Evolutionary conservation across 805 yeast genomes (phyloP), one percentile per base, ranked within the genome.

Genomic region (Pichia ethanolica): DNA sequence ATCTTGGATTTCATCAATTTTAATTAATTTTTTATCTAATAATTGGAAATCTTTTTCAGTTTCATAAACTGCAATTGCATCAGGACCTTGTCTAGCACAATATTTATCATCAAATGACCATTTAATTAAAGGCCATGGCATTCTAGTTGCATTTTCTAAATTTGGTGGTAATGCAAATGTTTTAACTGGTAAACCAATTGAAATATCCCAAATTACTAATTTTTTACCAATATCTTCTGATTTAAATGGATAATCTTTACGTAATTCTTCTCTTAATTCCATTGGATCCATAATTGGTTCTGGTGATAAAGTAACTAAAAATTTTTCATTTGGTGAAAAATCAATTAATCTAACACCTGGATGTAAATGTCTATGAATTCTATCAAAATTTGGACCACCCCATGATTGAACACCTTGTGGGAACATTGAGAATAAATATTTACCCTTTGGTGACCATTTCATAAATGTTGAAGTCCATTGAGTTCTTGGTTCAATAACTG

Each of bases 101-200:
- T 82, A 93, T 68, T 80, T 82, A 70, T 88, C 96, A 70, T 93
- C 95, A 61, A 72, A 75, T 42, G 97, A 88, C 98, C 98, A 93
- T 71, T 89, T 89, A 67, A 93, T 83, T 61, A 91, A 79, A 44
- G 99, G 99, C 99, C 99, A 93, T 53, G 85, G 81, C 82, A 82
- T 79, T 52, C 76, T 80, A 70, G 77, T 80, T 69, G 77, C 76
- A 38, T 75, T 71, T 62, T 82, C 83, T 63, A 83, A 72, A 62
- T 79, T 75, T 53, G 88, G 86, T 52, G 91, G 87, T 61, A 91
- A 74, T 33, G 97, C 95, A 78, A 93, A 91, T 13, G 97, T 86
- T 67, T 96, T 82, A 54, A 82, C 81, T 44, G 91, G 87, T 55
- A 86, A 75, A 54, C 93, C 91, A 32, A 96, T 82, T 52, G 77